These are phyloP conservation scores for Spizellomyces punctatus DNA, from an alignment of 192 early-diverging fungal genomes.

Conservation along the genomic window DNA sequence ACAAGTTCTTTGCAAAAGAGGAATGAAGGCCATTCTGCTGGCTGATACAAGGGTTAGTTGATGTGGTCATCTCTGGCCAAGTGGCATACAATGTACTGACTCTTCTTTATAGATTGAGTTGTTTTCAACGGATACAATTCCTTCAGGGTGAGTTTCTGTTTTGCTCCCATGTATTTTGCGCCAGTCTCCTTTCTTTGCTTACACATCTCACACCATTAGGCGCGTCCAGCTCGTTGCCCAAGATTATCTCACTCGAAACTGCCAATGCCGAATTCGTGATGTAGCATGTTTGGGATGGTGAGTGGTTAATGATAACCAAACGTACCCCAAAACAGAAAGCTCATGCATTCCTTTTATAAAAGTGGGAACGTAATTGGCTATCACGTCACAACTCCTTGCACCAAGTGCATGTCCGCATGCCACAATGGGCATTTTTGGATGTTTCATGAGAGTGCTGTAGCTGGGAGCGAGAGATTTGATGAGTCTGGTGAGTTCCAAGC, in stretches of 20 bases:
- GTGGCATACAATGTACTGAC: not conserved
- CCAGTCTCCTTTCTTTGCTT: not conserved
- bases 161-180: not conserved
- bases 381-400: constrained; percentile 81
- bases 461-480: constrained; percentile 56
- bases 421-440: constrained; percentile 99
- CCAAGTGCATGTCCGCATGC: constrained; percentile 80
- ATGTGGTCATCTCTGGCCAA: not conserved
- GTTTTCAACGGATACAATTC: constrained; percentile 66
- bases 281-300: constrained; percentile 73
- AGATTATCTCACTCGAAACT: constrained; percentile 78
- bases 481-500: constrained; percentile 29
- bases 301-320: not conserved
- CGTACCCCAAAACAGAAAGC: not conserved
- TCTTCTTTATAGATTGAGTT: constrained; percentile 57
- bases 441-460: constrained; percentile 82
- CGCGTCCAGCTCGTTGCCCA: constrained; percentile 71
- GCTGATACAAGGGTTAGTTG: constrained; percentile 51
- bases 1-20: constrained; percentile 60
- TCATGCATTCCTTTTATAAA: not conserved
- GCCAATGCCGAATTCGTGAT: constrained; percentile 75
- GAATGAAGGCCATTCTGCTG: constrained; percentile 83
- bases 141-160: not conserved
- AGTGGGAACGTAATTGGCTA: constrained; percentile 73
- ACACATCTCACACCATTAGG: not conserved